Evolutionary conservation across 2,329 filamentous ascomycete species (phyloP), one percentile per base, ranked within the genome.

Genomic region (Colletotrichum sp.): DNA sequence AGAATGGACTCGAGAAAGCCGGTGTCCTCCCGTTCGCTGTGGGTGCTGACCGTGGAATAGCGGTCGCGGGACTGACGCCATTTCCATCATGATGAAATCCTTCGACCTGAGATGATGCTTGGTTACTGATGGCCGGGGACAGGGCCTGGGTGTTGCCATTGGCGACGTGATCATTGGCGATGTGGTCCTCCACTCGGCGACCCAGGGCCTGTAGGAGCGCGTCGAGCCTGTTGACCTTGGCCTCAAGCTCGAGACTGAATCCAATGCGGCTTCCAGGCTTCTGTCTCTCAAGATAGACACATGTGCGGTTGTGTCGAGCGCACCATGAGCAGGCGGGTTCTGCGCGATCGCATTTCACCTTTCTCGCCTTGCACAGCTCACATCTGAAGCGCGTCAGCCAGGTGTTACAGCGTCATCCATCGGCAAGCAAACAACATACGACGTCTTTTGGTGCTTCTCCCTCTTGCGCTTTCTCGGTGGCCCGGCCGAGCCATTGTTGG

Each of bases 261-360:
- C 91, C 92, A 79, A 92, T 89, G 34, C 90, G 86, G 48, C 90
- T 87, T 4, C 93, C 93, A 9, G 93, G 92, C 82, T 94, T 94
- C 84, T 94, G 94, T 56, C 93, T 88, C 79, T 94, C 93, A 76
- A 91, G 91, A 81, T 94, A 94, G 81, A 93, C 91, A 81, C 93
- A 94, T 56, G 88, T 79, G 77, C 93, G 91, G 73, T 89, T 89
- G 82, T 94, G 94, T 66, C 93, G 90, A 66, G 91, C 84, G 82
- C 93, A 95, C 93, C 93, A 94, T 26, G 92, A 92, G 83, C 93
- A 94, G n/a, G 89, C 89, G 3, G 90, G 90, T 79, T 91, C 89
- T 38, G 86, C 85, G 71, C 89, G 88, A 79, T 91, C 89, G 79
- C 85, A 87, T 77, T 87, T 87, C 30, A 87, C 85, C 78, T 87